Base-by-base conservation (phyloP, 805 yeast genomes). In the Pichia insulana region DNA sequence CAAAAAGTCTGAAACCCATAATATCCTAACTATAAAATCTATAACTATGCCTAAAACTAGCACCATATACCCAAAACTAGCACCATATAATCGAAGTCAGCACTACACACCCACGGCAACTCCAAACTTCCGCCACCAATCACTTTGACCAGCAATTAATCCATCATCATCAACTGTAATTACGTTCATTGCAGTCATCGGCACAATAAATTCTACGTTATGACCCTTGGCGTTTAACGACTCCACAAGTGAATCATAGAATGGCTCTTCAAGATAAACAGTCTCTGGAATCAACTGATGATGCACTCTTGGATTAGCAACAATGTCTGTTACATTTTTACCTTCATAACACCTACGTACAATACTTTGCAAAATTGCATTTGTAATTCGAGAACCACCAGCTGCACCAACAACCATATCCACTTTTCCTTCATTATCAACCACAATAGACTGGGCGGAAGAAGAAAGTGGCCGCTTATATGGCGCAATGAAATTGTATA, bases 91-190 rank as follows among this genome's bases (percentile, higher is more conserved):
- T n/a, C n/a, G n/a, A n/a, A n/a, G n/a, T n/a, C n/a, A n/a, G n/a
- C n/a, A n/a, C n/a, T 52, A 82, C 48, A 75, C 80, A 0, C 87
- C 92, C 42, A 72, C 77, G 12, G 88, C 83, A 34, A 63, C 69
- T 7, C 94, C 96, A 37, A 81, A 64, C 58, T 89, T 89, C 44
- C 97, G 68, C 96, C 97, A 90, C 58, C 63, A 85, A 59, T 90
- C 97, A 51, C 87, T 71, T 10, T 88, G 96, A 1, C 95, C 96
- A 8, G 25, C 25, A 41, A 77, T 74, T 65, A 82, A 62, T 30
- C 61, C 38, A 40, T 72, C 59, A 45, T 66, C 51, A 7, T 25
- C 17, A 33, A 60, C 53, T 41, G 63, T 45, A 15, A 80, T 71
- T 0, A 74, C 83, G 53, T 76, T 73, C 78, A 79, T 69, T 1